Evolutionary conservation across 2,329 filamentous ascomycete genomes (phyloP).

Genomic region (Diplodia mutila): DNA sequence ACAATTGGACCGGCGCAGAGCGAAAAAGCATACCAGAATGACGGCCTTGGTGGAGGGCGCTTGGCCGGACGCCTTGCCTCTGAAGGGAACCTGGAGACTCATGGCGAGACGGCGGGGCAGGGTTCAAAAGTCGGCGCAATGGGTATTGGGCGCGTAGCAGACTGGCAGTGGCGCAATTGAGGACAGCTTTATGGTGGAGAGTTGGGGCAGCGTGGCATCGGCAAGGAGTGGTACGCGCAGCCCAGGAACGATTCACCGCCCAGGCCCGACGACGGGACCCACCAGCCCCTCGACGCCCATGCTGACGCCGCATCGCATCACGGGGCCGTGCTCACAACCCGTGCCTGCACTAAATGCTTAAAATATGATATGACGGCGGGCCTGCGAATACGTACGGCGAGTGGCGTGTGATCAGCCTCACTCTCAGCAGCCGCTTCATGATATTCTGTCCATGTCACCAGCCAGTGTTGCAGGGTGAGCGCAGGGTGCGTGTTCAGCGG

Average conservation of each 20-base stretch:
- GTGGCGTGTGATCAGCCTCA: not conserved
- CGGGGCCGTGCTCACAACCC: conserved; percentile 9
- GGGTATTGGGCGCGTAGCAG: not conserved
- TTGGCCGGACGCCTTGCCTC: conserved; percentile 29
- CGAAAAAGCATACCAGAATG: conserved; percentile 69
- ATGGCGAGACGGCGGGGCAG: conserved; percentile 7
- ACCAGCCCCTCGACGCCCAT: not conserved
- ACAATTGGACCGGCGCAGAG: conserved; percentile 12
- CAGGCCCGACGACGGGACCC: not conserved
- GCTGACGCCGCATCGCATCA: conserved; percentile 7
- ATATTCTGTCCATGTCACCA: not conserved
- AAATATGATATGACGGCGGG: not conserved
- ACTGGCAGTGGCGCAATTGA: conserved; percentile 11
- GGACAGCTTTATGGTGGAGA: conserved; percentile 24
- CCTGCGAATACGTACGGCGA: not conserved
- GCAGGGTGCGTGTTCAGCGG: not conserved
- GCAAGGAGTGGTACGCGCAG: conserved; percentile 25
- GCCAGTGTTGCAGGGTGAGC: not conserved
- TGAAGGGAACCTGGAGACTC: conserved; percentile 27
- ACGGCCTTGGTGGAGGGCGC: conserved; percentile 79
- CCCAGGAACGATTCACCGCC: conserved; percentile 20
- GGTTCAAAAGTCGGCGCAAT: not conserved
- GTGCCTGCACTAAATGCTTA: not conserved
- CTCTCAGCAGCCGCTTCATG: not conserved
- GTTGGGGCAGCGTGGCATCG: conserved; percentile 25